These are phyloP conservation scores for Entophlyctis luteolus DNA, from an alignment of 192 early-diverging fungal genomes.

Conservation along the genomic window DNA sequence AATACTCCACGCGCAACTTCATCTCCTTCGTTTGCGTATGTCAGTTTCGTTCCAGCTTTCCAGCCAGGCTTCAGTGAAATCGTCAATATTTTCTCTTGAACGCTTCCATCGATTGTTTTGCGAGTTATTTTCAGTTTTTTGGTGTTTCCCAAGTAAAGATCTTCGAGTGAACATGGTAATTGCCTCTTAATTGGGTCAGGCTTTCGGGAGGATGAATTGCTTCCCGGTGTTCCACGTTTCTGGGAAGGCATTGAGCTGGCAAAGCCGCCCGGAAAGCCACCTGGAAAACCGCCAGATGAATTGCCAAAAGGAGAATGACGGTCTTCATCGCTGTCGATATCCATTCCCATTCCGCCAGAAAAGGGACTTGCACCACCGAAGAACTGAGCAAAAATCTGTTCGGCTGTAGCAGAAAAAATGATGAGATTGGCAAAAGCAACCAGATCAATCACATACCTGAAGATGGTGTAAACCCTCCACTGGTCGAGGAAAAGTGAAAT, in stretches of 20 bases:
- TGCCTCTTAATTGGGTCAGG: conserved; percentile 52
- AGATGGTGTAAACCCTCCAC: conserved; percentile 70
- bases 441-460: conserved; percentile 5
- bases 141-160: conserved; percentile 81
- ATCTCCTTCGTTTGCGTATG: conserved; percentile 85
- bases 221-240: conserved; percentile 22
- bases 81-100: conserved; percentile 75
- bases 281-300: conserved; percentile 50
- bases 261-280: conserved; percentile 43
- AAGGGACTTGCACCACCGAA: conserved; percentile 67
- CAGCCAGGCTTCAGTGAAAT: conserved; percentile 89
- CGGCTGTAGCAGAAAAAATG: conserved; percentile 49
- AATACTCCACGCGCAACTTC: conserved; percentile 64
- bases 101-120: conserved; percentile 45
- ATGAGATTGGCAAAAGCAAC: not conserved
- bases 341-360: conserved; percentile 21
- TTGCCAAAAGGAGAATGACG: conserved; percentile 33
- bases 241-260: too few species aligned
- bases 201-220: conserved; percentile 25
- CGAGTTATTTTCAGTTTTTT: conserved; percentile 93
- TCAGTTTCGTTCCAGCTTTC: conserved; percentile 97
- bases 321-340: conserved; percentile 48
- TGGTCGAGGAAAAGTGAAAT: conserved; percentile 27
- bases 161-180: conserved; percentile 82
- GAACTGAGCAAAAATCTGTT: conserved; percentile 88